Percentiles rank a stretch among this genome's conserved stretches.
Conservation (phyloP, 345 rosid species). For the Dipteronia dyeriana region DNA sequence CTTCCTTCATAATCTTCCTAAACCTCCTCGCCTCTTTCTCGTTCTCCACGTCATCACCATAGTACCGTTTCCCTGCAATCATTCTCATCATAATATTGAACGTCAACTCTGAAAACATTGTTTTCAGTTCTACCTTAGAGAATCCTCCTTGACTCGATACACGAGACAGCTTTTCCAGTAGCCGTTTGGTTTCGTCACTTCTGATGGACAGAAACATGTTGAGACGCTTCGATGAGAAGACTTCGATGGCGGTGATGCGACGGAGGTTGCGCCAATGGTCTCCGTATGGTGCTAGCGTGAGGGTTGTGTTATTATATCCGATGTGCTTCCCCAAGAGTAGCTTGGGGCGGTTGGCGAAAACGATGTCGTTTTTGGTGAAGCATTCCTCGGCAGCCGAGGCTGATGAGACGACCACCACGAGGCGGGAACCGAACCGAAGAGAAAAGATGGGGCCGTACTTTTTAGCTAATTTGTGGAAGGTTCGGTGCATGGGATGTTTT, state of each 20-base stretch:
- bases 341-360: conserved; percentile 48
- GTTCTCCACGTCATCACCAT: conserved; percentile 38
- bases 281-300: conserved; percentile 45
- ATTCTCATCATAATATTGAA: conserved; percentile 33
- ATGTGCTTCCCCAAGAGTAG: conserved; percentile 34
- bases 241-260: conserved; percentile 40
- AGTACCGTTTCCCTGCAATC: conserved; percentile 66
- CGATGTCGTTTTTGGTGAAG: conserved; percentile 49
- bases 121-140: conserved; percentile 43
- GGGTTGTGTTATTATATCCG: conserved; percentile 39
- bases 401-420: conserved; percentile 37
- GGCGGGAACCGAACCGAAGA: conserved; percentile 44
- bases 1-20: conserved; percentile 31
- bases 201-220: conserved; percentile 30
- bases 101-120: conserved; percentile 38
- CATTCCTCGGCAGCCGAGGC: conserved; percentile 44
- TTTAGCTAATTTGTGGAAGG: conserved; percentile 19
- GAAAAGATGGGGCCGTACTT: conserved; percentile 33
- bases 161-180: conserved; percentile 38
- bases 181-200: conserved; percentile 44
- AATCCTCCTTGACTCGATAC: conserved; percentile 21
- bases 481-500: conserved; percentile 20
- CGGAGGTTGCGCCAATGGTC: conserved; percentile 75
- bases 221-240: conserved; percentile 55
- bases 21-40: conserved; percentile 42